These are phyloP conservation scores for Chenopodium berlandieri DNA, from an alignment of 148 eudicot species.

Conservation along the genomic window DNA sequence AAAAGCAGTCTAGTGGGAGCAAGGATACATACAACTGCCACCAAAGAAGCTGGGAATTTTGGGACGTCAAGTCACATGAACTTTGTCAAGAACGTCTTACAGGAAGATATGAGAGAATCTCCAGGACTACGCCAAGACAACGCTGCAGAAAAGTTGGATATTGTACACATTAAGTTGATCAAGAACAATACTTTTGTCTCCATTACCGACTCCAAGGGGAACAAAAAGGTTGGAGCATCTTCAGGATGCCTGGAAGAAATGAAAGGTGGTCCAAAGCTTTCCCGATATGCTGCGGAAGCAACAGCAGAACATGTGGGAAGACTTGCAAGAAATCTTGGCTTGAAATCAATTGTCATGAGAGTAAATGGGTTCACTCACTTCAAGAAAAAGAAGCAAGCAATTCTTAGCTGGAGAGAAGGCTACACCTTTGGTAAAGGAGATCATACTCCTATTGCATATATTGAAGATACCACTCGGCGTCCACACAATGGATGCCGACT, in stretches of 20 bases:
- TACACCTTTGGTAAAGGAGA: constrained; percentile 56
- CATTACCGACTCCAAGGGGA: constrained; percentile 79
- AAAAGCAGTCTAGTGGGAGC: constrained; percentile 18
- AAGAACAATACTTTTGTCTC: constrained; percentile 81
- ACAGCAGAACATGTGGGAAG: constrained; percentile 87
- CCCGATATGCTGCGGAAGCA: constrained; percentile 77
- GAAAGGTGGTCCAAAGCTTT: constrained; percentile 61
- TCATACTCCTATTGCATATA: constrained; percentile 54
- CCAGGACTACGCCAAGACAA: background rate
- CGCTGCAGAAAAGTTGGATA: constrained; percentile 61
- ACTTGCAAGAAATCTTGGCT: constrained; percentile 51
- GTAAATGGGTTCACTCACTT: constrained; percentile 78
- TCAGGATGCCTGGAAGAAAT: constrained; percentile 59
- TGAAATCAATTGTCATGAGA: constrained; percentile 77
- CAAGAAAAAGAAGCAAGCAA: constrained; percentile 82
- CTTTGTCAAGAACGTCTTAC: constrained; percentile 44
- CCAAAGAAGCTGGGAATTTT: constrained; percentile 40
- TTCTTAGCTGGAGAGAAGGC: constrained; percentile 78
- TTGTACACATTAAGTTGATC: constrained; percentile 76
- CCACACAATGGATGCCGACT: constrained; percentile 92
- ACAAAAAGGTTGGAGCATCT: constrained; percentile 63
- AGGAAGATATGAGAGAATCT: constrained; percentile 21
- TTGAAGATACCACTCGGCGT: constrained; percentile 85
- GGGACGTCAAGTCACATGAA: constrained; percentile 26
- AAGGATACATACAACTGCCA: constrained; percentile 50